Evolutionary conservation across 305 asterid species (phyloP).

Genomic region (Withania somnifera): DNA sequence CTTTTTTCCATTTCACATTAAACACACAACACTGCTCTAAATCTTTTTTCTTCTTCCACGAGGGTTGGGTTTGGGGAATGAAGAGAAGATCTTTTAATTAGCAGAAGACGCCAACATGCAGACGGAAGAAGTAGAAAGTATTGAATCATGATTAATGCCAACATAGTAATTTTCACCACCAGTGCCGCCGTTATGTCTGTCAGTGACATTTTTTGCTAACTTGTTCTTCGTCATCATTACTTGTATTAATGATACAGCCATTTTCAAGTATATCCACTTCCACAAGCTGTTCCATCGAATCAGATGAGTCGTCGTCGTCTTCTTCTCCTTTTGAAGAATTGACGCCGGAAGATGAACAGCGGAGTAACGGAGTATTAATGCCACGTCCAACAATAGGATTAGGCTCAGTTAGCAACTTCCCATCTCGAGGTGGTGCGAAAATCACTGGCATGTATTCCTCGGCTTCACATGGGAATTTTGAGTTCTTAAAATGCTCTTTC

Average conservation of each 20-base stretch:
- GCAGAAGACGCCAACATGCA: background rate
- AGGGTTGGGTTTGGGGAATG: background rate
- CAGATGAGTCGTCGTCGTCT: background rate
- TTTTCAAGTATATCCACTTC: background rate
- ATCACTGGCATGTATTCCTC: conserved; percentile 88
- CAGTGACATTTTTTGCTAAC: background rate
- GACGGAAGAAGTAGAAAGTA: conserved; percentile 2
- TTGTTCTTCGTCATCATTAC: background rate
- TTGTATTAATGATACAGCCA: background rate
- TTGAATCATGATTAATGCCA: background rate
- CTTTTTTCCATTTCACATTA: background rate
- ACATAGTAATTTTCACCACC: conserved; percentile 1
- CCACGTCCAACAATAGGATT: conserved; percentile 29
- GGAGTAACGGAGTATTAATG: conserved; percentile 1
- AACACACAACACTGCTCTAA: background rate
- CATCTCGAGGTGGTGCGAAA: conserved; percentile 82
- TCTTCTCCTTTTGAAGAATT: conserved; percentile 15
- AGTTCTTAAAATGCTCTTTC: conserved; percentile 87
- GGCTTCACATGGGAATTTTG: conserved; percentile 75
- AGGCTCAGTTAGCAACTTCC: conserved; percentile 43
- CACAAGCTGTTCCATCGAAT: no score
- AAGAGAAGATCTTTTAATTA: background rate
- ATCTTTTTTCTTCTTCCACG: background rate
- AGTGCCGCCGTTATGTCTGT: background rate
- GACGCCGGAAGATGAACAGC: conserved; percentile 9